Percentiles rank a stretch among this genome's conserved stretches.
These are phyloP conservation scores for Blastobotrys buckinghamii DNA, from an alignment of 1,139 yeast genomes.

Conservation along the genomic window DNA sequence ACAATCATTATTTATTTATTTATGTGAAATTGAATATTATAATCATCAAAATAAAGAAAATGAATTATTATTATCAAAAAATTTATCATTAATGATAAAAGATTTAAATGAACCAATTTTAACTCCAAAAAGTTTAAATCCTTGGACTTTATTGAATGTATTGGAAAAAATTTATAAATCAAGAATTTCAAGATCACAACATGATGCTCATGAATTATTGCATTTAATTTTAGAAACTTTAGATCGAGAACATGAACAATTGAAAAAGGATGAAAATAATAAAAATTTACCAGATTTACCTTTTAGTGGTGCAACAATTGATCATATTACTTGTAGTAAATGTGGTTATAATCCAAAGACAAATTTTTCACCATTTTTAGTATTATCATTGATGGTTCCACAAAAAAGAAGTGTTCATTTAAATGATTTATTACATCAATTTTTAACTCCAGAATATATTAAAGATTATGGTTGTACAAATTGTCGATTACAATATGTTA, in stretches of 20 bases:
- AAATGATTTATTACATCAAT: conserved; percentile 49
- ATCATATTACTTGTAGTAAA: conserved; percentile 60
- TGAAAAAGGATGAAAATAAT: conserved; percentile 24
- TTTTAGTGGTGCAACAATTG: conserved; percentile 59
- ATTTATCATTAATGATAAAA: conserved; percentile 48
- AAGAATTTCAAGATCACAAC: conserved; percentile 74
- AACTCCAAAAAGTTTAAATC: conserved; percentile 53
- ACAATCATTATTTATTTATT: conserved; percentile 56
- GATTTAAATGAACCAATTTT: conserved; percentile 61
- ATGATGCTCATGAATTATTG: conserved; percentile 90
- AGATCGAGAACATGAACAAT: conserved; percentile 53
- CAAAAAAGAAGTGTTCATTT: conserved; percentile 46
- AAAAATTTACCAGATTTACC: conserved; percentile 55
- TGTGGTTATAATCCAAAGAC: conserved; percentile 64
- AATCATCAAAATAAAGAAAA: not conserved
- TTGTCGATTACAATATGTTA: conserved; percentile 53
- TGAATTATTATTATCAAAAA: conserved; percentile 25
- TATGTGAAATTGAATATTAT: conserved; percentile 32
- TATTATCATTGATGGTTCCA: conserved; percentile 72
- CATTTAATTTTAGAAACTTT: conserved; percentile 75
- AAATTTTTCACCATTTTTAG: conserved; percentile 56
- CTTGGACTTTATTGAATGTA: conserved; percentile 70
- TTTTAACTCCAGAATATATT: conserved; percentile 58
- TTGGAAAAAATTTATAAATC: conserved; percentile 75
- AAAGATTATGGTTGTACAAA: conserved; percentile 74